Evolutionary conservation across 208 protist species (phyloP), one percentile per base, ranked within the genome.

Genomic region (Angomonas ambiguus): DNA sequence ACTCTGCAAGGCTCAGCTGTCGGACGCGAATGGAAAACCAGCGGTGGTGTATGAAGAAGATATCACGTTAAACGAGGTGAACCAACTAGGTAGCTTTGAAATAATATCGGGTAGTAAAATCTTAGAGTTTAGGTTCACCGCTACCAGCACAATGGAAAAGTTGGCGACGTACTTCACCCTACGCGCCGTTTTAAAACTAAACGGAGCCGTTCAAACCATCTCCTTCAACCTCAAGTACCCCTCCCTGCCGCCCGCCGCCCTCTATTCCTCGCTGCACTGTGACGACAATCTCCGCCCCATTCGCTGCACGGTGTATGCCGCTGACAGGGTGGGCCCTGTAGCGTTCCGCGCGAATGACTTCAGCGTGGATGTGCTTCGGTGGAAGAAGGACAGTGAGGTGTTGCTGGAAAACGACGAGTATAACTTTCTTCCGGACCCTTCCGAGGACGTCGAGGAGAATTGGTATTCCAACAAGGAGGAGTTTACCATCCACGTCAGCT

Each of bases 71-170:
- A 49, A 59, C 24, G 80, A 83, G 58, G 70, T 71, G 16, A 72
- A 74, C 38, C 49, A 55, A 13, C 55, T 76, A 18, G 77, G 80
- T n/a, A 69, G 22, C 28, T 80, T 87, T 70, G 22, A 28, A 16
- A 76, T 87, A 38, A 35, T 74, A 34, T 73, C 73, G 5, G 77
- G 80, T 32, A 70, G 41, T 18, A 38, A 64, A 10, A 49, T 79
- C 22, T 71, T 87, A 35, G 51, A 72, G 28, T 80, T 87, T 48
- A 64, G 35, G 49, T 87, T 75, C 62, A 79, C 69, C 16, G 80
- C 71, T 24, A 57, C 71, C 5, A 45, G 61, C 31, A 65, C 35
- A 25, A 42, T 58, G 1, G 35, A 55, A 2, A 49, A 65, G 2
- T 22, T 67, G 22, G 70, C 71, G 49, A 53, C 64, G 33, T 67